Evolutionary conservation across 306 rosid species (phyloP).

Genomic region (Vicia faba): DNA sequence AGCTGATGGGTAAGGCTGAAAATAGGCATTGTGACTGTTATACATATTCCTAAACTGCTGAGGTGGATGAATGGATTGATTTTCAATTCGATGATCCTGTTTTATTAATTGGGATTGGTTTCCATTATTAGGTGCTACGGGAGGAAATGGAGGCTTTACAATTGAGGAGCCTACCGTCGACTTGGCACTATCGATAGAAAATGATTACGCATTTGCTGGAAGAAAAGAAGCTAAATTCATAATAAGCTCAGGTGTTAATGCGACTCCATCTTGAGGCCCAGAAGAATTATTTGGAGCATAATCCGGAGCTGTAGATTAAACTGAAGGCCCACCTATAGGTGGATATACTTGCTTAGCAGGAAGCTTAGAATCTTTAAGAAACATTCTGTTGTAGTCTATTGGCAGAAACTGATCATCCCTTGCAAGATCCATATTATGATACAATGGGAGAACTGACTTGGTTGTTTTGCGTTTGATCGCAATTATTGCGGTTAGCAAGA

Average conservation of each 20-base stretch:
- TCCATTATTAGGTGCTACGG: conserved; percentile 48
- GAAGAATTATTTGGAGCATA: conserved; percentile 55
- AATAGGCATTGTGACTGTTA: conserved; percentile 57
- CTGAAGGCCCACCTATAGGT: conserved; percentile 50
- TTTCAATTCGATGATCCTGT: conserved; percentile 71
- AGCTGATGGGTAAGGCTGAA: conserved; percentile 74
- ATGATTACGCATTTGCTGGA: conserved; percentile 66
- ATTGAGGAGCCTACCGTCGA: conserved; percentile 50
- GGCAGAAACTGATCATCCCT: conserved; percentile 67
- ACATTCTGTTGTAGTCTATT: conserved; percentile 60
- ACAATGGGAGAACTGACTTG: too few species aligned
- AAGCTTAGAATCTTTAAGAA: conserved; percentile 66
- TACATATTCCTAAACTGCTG: conserved; percentile 66
- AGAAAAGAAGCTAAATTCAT: conserved; percentile 78
- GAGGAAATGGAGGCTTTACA: conserved; percentile 59
- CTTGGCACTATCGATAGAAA: conserved; percentile 60
- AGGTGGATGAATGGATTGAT: conserved; percentile 56
- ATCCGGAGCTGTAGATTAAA: conserved; percentile 60
- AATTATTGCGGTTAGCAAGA: too few species aligned
- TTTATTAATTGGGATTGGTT: conserved; percentile 72
- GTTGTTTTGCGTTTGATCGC: too few species aligned
- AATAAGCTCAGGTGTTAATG: conserved; percentile 93
- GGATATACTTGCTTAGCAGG: too few species aligned
- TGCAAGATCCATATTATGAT: conserved; percentile 47
- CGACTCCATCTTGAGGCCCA: conserved; percentile 72